Conservation (phyloP, 129 eudicot species). For the Kitagawia praeruptora region DNA sequence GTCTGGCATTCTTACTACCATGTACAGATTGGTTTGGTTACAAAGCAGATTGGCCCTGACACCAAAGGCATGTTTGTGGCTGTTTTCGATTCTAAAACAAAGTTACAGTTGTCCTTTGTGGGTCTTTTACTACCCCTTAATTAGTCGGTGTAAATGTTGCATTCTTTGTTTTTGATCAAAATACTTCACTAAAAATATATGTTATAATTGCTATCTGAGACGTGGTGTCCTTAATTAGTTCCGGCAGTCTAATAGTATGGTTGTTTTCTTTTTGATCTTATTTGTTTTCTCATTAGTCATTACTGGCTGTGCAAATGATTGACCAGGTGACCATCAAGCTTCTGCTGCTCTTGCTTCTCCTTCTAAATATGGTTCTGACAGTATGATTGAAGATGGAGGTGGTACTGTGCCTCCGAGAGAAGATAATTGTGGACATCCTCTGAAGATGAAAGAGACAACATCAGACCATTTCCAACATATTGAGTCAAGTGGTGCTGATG, state of each 20-base stretch:
- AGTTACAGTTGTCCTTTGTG: neutral
- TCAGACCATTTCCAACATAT: slow-evolving; percentile 19
- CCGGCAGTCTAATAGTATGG: neutral
- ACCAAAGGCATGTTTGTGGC: slow-evolving; percentile 8
- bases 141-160: neutral
- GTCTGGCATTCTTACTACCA: neutral
- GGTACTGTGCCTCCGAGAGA: slow-evolving; percentile 23
- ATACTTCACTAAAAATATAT: neutral
- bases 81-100: neutral
- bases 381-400: slow-evolving; percentile 26
- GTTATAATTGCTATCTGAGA: neutral
- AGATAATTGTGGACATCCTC: slow-evolving; percentile 29
- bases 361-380: slow-evolving; percentile 21
- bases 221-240: neutral
- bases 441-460: slow-evolving; percentile 17
- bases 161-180: neutral
- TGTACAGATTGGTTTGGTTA: neutral
- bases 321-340: slow-evolving; percentile 19
- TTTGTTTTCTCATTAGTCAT: slow-evolving; percentile 25
- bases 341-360: slow-evolving; percentile 19
- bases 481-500: slow-evolving; percentile 8
- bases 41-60: neutral
- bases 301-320: slow-evolving; percentile 23
- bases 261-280: neutral
- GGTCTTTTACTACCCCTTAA: neutral